Conservation (phyloP, 352 stramenopile genomes). For the Globisporangium viniferum region DNA sequence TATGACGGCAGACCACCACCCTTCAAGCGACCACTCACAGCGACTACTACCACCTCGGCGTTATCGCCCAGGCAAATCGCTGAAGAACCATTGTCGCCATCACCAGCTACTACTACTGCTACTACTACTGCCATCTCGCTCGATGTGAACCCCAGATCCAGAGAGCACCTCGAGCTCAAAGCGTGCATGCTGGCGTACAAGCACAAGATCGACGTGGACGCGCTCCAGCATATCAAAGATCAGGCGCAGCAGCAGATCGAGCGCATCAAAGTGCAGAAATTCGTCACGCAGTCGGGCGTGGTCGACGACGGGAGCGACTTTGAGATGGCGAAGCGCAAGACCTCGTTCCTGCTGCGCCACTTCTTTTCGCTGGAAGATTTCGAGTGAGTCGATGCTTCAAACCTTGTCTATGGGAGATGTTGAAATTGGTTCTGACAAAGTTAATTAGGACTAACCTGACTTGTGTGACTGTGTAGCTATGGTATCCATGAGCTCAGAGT, state of each 20-base stretch:
- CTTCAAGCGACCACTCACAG: slow-evolving; percentile 8
- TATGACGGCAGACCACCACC: neutral
- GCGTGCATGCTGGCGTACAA: slow-evolving; percentile 65
- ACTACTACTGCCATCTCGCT: slow-evolving; percentile 3
- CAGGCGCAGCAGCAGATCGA: slow-evolving; percentile 36
- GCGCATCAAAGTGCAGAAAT: slow-evolving; percentile 34
- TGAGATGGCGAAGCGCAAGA: slow-evolving; percentile 59
- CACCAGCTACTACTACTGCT: neutral
- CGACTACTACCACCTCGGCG: neutral
- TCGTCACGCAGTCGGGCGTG: slow-evolving; percentile 34
- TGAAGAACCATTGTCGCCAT: neutral
- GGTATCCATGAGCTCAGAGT: slow-evolving; percentile 3
- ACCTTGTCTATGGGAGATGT: neutral
- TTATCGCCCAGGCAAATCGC: neutral
- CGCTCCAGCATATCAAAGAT: slow-evolving; percentile 42
- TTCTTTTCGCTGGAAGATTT: slow-evolving; percentile 57
- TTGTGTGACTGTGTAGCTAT: neutral
- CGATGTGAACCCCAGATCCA: slow-evolving; percentile 24
- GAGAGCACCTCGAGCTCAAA: slow-evolving; percentile 69
- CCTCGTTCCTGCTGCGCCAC: slow-evolving; percentile 62
- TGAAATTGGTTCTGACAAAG: neutral
- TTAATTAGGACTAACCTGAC: neutral
- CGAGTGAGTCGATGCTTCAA: slow-evolving; percentile 1
- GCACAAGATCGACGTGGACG: slow-evolving; percentile 58
- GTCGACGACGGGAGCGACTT: slow-evolving; percentile 40